phyloP scores from a whole-genome alignment of 176 grass and related monocot species.

The Oryza longistaminata region DNA sequence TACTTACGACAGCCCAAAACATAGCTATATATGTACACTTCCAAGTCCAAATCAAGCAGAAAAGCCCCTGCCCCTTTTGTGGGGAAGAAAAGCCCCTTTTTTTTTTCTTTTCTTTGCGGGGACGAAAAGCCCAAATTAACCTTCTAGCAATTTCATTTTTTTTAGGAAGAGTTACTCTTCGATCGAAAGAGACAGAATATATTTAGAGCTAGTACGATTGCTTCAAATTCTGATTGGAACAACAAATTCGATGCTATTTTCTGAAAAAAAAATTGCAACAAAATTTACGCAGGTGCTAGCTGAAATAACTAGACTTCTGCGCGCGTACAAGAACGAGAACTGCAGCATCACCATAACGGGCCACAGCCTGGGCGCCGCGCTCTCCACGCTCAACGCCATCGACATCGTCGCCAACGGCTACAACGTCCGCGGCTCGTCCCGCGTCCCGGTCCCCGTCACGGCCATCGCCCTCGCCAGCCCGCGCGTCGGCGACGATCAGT shows the following conservation, averaged over 20 bases:
- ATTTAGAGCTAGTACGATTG: no score
- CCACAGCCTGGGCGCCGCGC: slow-evolving; percentile 68
- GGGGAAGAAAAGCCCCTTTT: no score
- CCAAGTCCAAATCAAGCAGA: background rate
- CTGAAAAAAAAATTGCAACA: background rate
- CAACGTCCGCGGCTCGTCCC: slow-evolving; percentile 21
- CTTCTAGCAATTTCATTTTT: no score
- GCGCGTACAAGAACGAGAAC: slow-evolving; percentile 48
- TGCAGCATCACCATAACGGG: slow-evolving; percentile 74
- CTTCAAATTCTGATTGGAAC: no score
- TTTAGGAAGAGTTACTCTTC: no score
- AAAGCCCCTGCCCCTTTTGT: background rate
- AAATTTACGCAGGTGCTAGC: slow-evolving; percentile 39
- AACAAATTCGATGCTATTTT: background rate
- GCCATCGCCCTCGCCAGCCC: slow-evolving; percentile 74
- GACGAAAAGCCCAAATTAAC: no score
- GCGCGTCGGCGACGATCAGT: slow-evolving; percentile 67
- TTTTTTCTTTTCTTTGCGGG: background rate
- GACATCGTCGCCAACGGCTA: slow-evolving; percentile 53
- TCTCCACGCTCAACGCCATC: slow-evolving; percentile 63
- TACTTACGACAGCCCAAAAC: no score
- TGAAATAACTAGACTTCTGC: slow-evolving; percentile 45
- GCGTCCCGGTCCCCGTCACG: slow-evolving; percentile 33
- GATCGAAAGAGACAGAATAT: no score
- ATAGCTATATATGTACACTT: no score